These are phyloP conservation scores for Oidium heveae DNA, from an alignment of 2,329 filamentous ascomycete genomes.

Conservation along the genomic window DNA sequence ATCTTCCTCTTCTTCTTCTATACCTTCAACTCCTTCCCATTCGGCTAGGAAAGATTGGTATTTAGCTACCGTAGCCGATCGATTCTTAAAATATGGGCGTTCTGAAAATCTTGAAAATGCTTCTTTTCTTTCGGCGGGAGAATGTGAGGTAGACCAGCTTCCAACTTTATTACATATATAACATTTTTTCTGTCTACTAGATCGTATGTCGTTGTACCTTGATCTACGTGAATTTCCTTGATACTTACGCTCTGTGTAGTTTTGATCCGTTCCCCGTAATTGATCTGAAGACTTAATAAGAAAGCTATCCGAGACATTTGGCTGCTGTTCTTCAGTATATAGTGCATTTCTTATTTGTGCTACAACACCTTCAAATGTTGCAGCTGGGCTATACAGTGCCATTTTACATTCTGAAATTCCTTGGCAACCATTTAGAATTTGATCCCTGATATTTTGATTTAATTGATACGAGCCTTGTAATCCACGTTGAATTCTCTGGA, in stretches of 20 bases:
- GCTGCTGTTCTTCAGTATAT: not conserved
- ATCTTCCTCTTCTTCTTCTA: too few relatives aligned
- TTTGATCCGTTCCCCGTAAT: too few relatives aligned
- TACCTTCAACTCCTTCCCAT: too few relatives aligned
- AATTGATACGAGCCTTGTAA: not conserved
- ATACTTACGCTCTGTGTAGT: not conserved
- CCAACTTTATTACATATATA: not conserved
- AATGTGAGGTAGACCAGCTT: not conserved
- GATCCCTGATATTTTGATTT: not conserved
- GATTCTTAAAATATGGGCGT: not conserved
- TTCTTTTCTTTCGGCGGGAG: not conserved
- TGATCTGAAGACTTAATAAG: too few relatives aligned
- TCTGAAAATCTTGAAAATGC: not conserved
- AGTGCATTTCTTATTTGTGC: not conserved
- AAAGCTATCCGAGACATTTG: too few relatives aligned
- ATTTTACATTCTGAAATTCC: not conserved
- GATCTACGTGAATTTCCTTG: too few relatives aligned
- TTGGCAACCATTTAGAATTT: not conserved
- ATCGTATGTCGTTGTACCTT: too few relatives aligned
- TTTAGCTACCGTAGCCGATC: not conserved
- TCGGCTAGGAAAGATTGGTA: not conserved
- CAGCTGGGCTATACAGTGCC: not conserved
- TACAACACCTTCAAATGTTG: not conserved
- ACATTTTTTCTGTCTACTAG: too few relatives aligned
- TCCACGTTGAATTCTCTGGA: not conserved